Percentiles rank a stretch among this genome's conserved stretches.
Evolutionary conservation across 2,329 filamentous ascomycete species (phyloP).

Genomic region (Coniella lustricola): DNA sequence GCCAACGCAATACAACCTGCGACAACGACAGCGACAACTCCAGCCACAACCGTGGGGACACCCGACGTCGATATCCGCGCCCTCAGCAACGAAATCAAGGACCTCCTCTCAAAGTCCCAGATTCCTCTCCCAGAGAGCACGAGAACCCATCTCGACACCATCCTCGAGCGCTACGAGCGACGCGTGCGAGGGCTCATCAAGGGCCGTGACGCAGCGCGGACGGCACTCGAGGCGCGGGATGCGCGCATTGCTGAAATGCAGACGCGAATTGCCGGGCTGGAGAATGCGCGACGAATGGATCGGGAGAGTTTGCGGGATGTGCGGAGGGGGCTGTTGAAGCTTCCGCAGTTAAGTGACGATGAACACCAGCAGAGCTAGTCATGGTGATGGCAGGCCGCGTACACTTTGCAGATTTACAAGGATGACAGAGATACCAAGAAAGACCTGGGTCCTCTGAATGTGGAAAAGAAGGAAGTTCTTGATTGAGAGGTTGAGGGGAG

Average conservation of each 20-base stretch:
- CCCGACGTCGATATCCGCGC: too few species aligned
- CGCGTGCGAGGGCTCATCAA: constrained; percentile 53
- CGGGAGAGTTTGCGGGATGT: constrained; percentile 15
- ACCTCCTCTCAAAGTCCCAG: constrained; percentile 37
- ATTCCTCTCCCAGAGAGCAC: constrained; percentile 28
- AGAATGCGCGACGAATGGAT: constrained; percentile 23
- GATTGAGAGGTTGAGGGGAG: too few species aligned
- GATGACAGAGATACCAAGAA: too few species aligned
- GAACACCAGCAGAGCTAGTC: background rate
- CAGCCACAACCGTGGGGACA: constrained; percentile 29
- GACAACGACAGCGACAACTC: too few species aligned
- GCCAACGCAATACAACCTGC: too few species aligned
- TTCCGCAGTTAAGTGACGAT: constrained; percentile 4
- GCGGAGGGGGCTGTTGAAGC: constrained; percentile 6
- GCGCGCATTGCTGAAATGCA: constrained; percentile 31
- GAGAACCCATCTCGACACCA: constrained; percentile 30
- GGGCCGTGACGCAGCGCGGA: constrained; percentile 60
- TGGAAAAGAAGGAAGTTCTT: too few species aligned
- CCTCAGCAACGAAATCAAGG: constrained; percentile 36
- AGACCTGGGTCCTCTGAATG: too few species aligned
- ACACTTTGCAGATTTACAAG: too few species aligned
- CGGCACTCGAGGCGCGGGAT: constrained; percentile 57
- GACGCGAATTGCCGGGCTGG: constrained; percentile 30
- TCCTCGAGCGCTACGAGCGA: constrained; percentile 50
- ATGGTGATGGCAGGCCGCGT: too few species aligned